These are phyloP conservation scores for Mentha longifolia DNA, from an alignment of 257 asterid genomes.

Conservation along the genomic window DNA sequence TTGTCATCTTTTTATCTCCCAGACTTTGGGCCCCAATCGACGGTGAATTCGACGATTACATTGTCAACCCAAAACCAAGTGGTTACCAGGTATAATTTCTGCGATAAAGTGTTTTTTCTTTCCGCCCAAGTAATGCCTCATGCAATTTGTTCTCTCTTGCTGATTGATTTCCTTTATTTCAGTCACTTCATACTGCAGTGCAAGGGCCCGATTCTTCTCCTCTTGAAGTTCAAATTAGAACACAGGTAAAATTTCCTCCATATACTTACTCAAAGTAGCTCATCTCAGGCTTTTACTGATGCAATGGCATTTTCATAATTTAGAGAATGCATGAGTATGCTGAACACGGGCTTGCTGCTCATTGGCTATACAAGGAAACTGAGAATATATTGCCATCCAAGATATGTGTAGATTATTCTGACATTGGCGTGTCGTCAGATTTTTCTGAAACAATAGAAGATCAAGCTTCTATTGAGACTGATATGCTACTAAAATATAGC, in stretches of 20 bases:
- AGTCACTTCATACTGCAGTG: constrained; percentile 96
- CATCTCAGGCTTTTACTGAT: constrained; percentile 14
- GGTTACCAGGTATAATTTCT: constrained; percentile 85
- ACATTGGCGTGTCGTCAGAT: constrained; percentile 43
- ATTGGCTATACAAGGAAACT: constrained; percentile 97
- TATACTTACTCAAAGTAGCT: constrained; percentile 13
- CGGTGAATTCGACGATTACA: constrained; percentile 93
- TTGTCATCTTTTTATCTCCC: constrained; percentile 34
- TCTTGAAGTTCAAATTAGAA: constrained; percentile 95
- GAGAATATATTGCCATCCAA: constrained; percentile 60
- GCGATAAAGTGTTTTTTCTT: not conserved
- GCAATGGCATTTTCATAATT: constrained; percentile 16
- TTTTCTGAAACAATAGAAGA: constrained; percentile 60
- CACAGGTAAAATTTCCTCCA: constrained; percentile 58
- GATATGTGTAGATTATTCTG: constrained; percentile 52
- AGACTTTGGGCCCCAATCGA: constrained; percentile 96
- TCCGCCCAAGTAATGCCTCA: not conserved
- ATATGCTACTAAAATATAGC: constrained; percentile 52
- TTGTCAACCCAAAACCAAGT: constrained; percentile 95
- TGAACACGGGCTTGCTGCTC: constrained; percentile 98
- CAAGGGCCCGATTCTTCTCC: constrained; percentile 92
- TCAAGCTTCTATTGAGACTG: constrained; percentile 58
- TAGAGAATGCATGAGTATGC: constrained; percentile 98
- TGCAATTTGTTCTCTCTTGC: constrained; percentile 34
- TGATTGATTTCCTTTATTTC: constrained; percentile 41